Evolutionary conservation across 1,284 basidiomycete species (phyloP), one percentile per base, ranked within the genome.

Genomic region (Fomitopsis schrenkii): DNA sequence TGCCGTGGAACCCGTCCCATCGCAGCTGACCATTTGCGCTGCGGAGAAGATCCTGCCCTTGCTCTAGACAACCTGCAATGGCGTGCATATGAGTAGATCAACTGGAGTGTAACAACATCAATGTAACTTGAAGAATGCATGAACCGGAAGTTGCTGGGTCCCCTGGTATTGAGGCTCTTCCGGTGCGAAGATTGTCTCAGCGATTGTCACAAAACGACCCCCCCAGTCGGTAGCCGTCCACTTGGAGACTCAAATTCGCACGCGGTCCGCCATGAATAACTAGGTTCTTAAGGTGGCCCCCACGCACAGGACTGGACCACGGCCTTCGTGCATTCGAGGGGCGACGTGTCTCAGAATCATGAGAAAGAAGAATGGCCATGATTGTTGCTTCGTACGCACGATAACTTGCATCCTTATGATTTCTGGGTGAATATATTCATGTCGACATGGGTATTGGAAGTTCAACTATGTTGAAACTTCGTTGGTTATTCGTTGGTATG

Each of bases 41-140:
- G 87, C 86, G 4, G 79, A 85, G 46, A 76, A 76, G 56, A 74
- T 91, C 54, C 76, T 92, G 59, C 77, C 82, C n/a, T 74, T 79
- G 48, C 72, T 90, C 58, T 79, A 46, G 33, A 41, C 57, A 12
- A 44, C 35, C 28, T 28, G 3, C 10, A 28, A 8, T 5, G 10
- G 14, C 48, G 15, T 50, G 48, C 17, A 12, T 28, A 33, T 30
- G 28, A 22, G 1, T 15, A 30, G 28, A 15, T 5, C 7, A 14
- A 33, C 45, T 5, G 7, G 28, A 50, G 28, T 50, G 48, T 48
- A 30, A 28, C 28, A 48, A 8, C 10, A 48, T 19, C 6, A 28
- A 33, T 33, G 48, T 30, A 33, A 17, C 14, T 22, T 22, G 14
- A 12, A 30, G 12, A 8, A 12, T 48, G 28, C 12, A 48, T 19